phyloP scores from a whole-genome alignment of 1,284 basidiomycete species.

The Xanthoconium separans region DNA sequence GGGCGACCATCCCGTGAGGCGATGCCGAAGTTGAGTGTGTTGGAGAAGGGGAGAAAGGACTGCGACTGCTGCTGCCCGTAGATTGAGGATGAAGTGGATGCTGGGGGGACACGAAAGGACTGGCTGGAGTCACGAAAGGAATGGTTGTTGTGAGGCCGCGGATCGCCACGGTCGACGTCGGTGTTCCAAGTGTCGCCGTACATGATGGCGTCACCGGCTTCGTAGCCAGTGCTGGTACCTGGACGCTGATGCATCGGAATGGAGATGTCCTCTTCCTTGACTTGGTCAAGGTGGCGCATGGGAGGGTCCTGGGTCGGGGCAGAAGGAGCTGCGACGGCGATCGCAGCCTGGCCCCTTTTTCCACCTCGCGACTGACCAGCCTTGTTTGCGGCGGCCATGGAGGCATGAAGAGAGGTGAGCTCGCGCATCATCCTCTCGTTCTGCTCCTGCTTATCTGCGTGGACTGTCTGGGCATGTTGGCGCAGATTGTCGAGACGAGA shows the following conservation, averaged over 20 bases:
- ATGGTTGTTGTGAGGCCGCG: slow-evolving; percentile 43
- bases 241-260: slow-evolving; percentile 52
- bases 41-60: slow-evolving; percentile 65
- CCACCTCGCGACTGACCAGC: slow-evolving; percentile 41
- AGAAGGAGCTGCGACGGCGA: slow-evolving; percentile 2
- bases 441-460: slow-evolving; percentile 83
- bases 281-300: slow-evolving; percentile 29
- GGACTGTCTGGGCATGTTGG: slow-evolving; percentile 95
- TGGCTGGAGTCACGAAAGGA: slow-evolving; percentile 72
- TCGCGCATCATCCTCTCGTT: slow-evolving; percentile 94
- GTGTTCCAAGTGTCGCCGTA: slow-evolving; percentile 39
- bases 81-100: slow-evolving; percentile 38
- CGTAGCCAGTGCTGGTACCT: slow-evolving; percentile 69
- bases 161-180: slow-evolving; percentile 38
- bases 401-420: slow-evolving; percentile 82
- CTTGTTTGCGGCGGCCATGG: slow-evolving; percentile 75
- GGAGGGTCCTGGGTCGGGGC: slow-evolving; percentile 9
- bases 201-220: slow-evolving; percentile 47
- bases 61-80: slow-evolving; percentile 48
- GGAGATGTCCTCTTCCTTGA: slow-evolving; percentile 55
- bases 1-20: slow-evolving; percentile 45
- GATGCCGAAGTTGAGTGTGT: slow-evolving; percentile 50
- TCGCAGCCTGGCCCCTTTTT: slow-evolving; percentile 36
- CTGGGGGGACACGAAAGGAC: slow-evolving; percentile 59
- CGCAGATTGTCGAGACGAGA: slow-evolving; percentile 95